Conservation (phyloP, 2,329 filamentous ascomycete species). For the Myriosclerotinia duriaeana region DNA sequence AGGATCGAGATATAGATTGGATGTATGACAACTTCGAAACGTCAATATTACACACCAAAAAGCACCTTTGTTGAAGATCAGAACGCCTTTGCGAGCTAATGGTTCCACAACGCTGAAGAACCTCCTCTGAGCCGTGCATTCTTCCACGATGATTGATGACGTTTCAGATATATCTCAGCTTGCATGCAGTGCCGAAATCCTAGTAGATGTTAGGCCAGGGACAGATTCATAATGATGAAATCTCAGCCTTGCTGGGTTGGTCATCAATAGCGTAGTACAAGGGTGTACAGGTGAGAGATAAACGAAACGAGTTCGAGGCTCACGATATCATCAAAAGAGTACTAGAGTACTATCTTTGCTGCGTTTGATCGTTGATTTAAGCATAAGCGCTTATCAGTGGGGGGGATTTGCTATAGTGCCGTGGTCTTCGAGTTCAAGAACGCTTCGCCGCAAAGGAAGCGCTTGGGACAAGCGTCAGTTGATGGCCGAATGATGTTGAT, state of each 20-base stretch:
- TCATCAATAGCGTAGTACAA: slow-evolving; percentile 20
- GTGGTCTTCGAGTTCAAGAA: slow-evolving; percentile 1
- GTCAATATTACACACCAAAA: slow-evolving; percentile 25
- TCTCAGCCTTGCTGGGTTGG: slow-evolving; percentile 22
- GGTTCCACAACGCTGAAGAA: slow-evolving; percentile 22
- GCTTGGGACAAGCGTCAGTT: slow-evolving; percentile 20
- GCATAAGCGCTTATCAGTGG: slow-evolving; percentile 15
- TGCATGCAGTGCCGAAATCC: slow-evolving; percentile 16
- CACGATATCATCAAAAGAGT: slow-evolving; percentile 7
- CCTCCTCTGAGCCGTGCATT: slow-evolving; percentile 12
- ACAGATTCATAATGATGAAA: slow-evolving; percentile 15
- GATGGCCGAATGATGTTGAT: slow-evolving; percentile 15
- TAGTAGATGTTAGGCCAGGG: slow-evolving; percentile 4
- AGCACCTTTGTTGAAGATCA: slow-evolving; percentile 21
- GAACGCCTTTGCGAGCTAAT: slow-evolving; percentile 8
- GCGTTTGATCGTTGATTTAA: slow-evolving; percentile 11
- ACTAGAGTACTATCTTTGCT: slow-evolving; percentile 4
- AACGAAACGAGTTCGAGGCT: slow-evolving; percentile 8
- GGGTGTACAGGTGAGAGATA: slow-evolving; percentile 11
- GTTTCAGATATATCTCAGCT: slow-evolving; percentile 23
- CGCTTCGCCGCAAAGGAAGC: slow-evolving; percentile 2
- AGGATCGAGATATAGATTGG: slow-evolving; percentile 22
- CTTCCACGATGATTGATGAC: slow-evolving; percentile 20
- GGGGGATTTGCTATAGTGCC: neutral
- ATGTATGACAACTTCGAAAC: slow-evolving; percentile 23